phyloP scores from a whole-genome alignment of 345 rosid genomes.

The Syzygium jambos region DNA sequence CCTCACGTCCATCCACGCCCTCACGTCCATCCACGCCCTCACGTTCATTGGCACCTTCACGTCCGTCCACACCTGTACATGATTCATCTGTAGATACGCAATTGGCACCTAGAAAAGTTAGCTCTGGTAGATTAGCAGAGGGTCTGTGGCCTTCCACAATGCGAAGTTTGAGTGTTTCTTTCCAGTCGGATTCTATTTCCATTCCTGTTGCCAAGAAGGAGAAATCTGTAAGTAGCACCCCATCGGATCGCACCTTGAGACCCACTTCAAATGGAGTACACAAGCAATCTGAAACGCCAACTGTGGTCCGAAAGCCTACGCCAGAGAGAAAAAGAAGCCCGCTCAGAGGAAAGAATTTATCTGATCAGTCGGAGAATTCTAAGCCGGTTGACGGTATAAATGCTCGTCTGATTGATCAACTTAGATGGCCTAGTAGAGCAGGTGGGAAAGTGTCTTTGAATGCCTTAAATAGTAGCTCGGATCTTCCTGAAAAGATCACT shows the following conservation, averaged over 20 bases:
- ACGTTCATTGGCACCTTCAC: neutral
- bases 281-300: slow-evolving; percentile 47
- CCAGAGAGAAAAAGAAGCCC: slow-evolving; percentile 87
- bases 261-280: slow-evolving; percentile 81
- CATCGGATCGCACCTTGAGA: slow-evolving; percentile 68
- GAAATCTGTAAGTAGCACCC: slow-evolving; percentile 44
- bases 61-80: slow-evolving; percentile 63
- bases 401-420: slow-evolving; percentile 77
- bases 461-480: slow-evolving; percentile 45
- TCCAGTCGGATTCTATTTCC: slow-evolving; percentile 86
- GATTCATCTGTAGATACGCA: slow-evolving; percentile 51
- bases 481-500: slow-evolving; percentile 45
- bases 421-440: slow-evolving; percentile 84
- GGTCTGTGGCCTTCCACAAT: slow-evolving; percentile 99
- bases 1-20: slow-evolving; percentile 1
- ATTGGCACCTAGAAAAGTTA: slow-evolving; percentile 52
- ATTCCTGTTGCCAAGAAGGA: slow-evolving; percentile 80
- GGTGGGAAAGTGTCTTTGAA: slow-evolving; percentile 49
- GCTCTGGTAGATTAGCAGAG: slow-evolving; percentile 64
- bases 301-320: slow-evolving; percentile 50
- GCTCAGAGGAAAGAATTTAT: slow-evolving; percentile 65
- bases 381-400: slow-evolving; percentile 69
- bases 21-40: slow-evolving; percentile 45
- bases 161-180: slow-evolving; percentile 93
- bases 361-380: slow-evolving; percentile 88